Base-by-base conservation (phyloP, 805 yeast genomes). In the Teunomyces aglyptinius region DNA sequence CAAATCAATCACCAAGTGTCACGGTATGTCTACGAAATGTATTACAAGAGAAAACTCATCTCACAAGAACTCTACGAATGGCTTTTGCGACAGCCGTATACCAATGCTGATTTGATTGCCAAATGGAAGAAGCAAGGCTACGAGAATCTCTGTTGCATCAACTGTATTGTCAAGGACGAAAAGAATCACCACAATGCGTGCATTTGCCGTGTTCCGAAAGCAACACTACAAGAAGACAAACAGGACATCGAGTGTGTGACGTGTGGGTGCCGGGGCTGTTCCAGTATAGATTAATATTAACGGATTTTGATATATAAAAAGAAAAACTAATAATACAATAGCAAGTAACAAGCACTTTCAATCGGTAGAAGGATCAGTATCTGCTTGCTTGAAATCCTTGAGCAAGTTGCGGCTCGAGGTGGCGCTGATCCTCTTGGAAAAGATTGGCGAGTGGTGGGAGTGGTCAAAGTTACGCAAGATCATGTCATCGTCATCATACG, bases 201-300 rank as follows among this genome's bases (percentile, higher is more conserved):
- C 64, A 80, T 90, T 16, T 90, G 97, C 60, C 68, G 97, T 46
- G 96, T 90, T 2, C 96, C 96, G 1, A 75, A 81, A 53, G 76
- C 76, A 1, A 79, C 74, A 3, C 59, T 82, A 65, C 68, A 57
- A 27, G 61, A 55, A 24, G 49, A 45, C 7, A 44, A 50, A 16
- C 56, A 50, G 36, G 49, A 48, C 5, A 59, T 77, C 11, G 77
- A 83, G 53, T 89, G 95, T 62, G 75, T 85, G 5, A 86, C 83
- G 26, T 89, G 96, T 70, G 96, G 96, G 0, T 89, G 96, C 57
- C 70, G 76, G 49, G 96, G 96, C 5, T 89, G 96, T 61, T 80
- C 92, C 2, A 85, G 90, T 57, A 75, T 81, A 15, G 94, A 86
- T 59, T 87, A 59, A 64, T 38, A 20, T 7, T 13, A n/a, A 36